Evolutionary conservation across 192 early-diverging fungal genomes (phyloP), one percentile per base, ranked within the genome.

Genomic region (Coemansia reversa): DNA sequence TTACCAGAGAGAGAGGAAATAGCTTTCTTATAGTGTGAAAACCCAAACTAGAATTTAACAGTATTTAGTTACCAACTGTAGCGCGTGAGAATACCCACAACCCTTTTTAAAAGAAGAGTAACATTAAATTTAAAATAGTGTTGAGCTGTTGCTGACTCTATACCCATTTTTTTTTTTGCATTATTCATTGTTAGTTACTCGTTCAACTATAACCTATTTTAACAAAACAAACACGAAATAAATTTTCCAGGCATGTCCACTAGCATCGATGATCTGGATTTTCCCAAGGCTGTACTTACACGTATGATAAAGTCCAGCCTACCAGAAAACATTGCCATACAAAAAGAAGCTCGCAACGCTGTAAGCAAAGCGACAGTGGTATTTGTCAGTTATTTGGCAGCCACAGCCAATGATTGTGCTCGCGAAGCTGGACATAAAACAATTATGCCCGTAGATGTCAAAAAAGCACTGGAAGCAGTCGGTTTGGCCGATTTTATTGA

Each of bases 351-450:
- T 6, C 70, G 76, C 0, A 59, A 65, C 20, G 58, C 70, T 14
- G 67, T 73, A 28, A 56, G 63, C 45, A 69, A 69, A 32, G 70
- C 76, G 0, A 55, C 66, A 29, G 70, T 70, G 0, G 66, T 79
- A 27, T 79, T 79, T 63, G 76, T 79, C 51, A 79, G 70, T 56
- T 79, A 79, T 54, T 19, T 79, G 32, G 76, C 76, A 16, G 76
- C 76, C 0, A 72, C 76, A 0, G 76, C 76, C 27, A 79, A 79
- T 47, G 76, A 79, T 55, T 79, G 76, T 47, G 76, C 76, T 0
- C 70, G 76, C 12, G 70, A 72, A 7, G 58, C 62, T 3, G 76
- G 76, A 1, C 76, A 73, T 30, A 79, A 79, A 33, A 79, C 63
- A 27, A 73, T 79, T 19, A 69, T 79, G 76, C 7, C 76, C 7